Conservation (phyloP, 192 early-diverging fungal species). For the Chytriomyces confervae region DNA sequence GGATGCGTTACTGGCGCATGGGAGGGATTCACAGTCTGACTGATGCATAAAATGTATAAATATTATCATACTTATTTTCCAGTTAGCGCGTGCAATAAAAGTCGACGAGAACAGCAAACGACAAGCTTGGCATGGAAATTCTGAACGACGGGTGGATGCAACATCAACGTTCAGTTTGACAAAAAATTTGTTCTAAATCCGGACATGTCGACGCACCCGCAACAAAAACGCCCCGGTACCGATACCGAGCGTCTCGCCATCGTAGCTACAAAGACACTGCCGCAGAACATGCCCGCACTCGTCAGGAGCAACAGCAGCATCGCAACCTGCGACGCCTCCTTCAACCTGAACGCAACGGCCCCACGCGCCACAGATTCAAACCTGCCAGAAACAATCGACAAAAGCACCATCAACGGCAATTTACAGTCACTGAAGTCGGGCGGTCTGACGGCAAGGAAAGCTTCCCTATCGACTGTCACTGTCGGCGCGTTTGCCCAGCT, state of each 20-base stretch:
- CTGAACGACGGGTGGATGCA: too few species aligned
- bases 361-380: not conserved
- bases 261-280: not conserved
- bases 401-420: not conserved
- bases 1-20: constrained; percentile 6
- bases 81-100: too few species aligned
- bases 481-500: not conserved
- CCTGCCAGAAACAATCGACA: not conserved
- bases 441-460: not conserved
- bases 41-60: not conserved
- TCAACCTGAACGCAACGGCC: not conserved
- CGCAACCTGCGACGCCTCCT: not conserved
- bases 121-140: too few species aligned
- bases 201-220: not conserved
- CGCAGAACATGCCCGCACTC: not conserved
- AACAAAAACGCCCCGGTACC: not conserved
- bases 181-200: not conserved
- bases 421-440: not conserved
- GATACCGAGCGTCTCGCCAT: not conserved
- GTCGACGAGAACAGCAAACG: too few species aligned
- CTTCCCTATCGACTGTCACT: not conserved
- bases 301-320: not conserved
- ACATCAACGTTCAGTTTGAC: too few species aligned
- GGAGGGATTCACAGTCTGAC: not conserved
- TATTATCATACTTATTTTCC: not conserved